Base-by-base conservation (phyloP, 2,329 filamentous ascomycete genomes). In the Arthrobotrys sphaeroides region DNA sequence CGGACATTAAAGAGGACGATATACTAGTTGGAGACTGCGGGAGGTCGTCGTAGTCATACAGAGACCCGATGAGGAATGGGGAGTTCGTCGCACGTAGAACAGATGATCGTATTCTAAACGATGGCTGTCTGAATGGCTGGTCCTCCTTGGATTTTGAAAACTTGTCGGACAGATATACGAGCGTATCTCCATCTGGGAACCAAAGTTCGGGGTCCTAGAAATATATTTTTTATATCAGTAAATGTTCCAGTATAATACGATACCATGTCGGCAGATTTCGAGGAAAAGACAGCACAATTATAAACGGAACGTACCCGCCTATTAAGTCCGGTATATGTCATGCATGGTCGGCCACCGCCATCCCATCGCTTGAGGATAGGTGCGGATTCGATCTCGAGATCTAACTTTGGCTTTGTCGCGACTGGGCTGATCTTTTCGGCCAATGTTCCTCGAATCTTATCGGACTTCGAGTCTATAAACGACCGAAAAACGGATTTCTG, bases 181-280 rank as follows among this genome's bases (percentile, higher is more conserved):
- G 81, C 12, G 88, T 87, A 73, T 89, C 88, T 20, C 88, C 88
- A 68, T 87, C 87, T 0, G 85, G 85, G 78, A 89, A 86, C 87
- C 87, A 89, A 1, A 89, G 81, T 77, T 89, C 87, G 0, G 87
- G 86, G 55, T 89, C 87, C 79, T 88, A 65, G 28, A n/a, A 33
- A n/a, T 40, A 33, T n/a, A 10, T 45, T 43, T 45, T 33, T 24
- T 62, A 28, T n/a, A 20, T 65, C 57, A 53, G 53, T 20, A 61
- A 3, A 60, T 38, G 1, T n/a, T 18, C 9, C 55, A 36, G n/a
- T 28, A 26, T 28, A 38, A 24, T 10, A n/a, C n/a, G n/a, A n/a
- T n/a, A n/a, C n/a, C n/a, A n/a, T n/a, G n/a, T n/a, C n/a, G n/a
- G n/a, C n/a, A n/a, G n/a, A n/a, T n/a, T n/a, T n/a, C n/a, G 22